These are phyloP conservation scores for Clarireedia monteithiana DNA, from an alignment of 2,329 filamentous ascomycete genomes.

Conservation along the genomic window DNA sequence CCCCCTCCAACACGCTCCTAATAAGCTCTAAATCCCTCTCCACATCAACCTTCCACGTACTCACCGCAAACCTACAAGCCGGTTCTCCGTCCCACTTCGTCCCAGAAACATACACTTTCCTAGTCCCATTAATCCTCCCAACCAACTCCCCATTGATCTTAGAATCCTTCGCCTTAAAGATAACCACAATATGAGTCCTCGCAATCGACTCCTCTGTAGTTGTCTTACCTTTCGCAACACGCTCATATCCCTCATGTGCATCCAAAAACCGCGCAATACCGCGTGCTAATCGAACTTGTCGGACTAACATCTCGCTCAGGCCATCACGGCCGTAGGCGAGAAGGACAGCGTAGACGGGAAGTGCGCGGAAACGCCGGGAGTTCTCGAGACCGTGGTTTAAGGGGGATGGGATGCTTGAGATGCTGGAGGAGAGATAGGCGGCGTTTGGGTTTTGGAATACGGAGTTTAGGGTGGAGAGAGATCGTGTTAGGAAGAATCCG, in stretches of 20 bases:
- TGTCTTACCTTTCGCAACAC: slow-evolving; percentile 45
- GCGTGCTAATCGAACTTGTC: slow-evolving; percentile 66
- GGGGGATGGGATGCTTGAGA: slow-evolving; percentile 59
- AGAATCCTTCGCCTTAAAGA: slow-evolving; percentile 67
- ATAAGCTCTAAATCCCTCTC: slow-evolving; percentile 61
- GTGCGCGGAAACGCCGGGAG: slow-evolving; percentile 78
- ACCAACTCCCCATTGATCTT: slow-evolving; percentile 59
- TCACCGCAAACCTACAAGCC: slow-evolving; percentile 77
- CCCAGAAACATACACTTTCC: slow-evolving; percentile 74
- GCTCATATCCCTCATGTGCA: slow-evolving; percentile 53
- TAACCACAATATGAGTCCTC: slow-evolving; percentile 51
- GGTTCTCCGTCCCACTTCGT: slow-evolving; percentile 67
- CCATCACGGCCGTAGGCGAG: slow-evolving; percentile 65
- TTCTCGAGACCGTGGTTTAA: slow-evolving; percentile 86
- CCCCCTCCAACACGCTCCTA: slow-evolving; percentile 45
- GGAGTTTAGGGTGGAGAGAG: slow-evolving; percentile 46
- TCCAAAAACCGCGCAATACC: slow-evolving; percentile 56
- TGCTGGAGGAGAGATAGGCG: slow-evolving; percentile 57
- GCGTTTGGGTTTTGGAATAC: slow-evolving; percentile 83
- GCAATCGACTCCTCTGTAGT: slow-evolving; percentile 33
- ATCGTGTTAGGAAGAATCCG: slow-evolving; percentile 76
- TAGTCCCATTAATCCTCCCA: slow-evolving; percentile 61
- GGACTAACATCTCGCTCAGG: slow-evolving; percentile 59
- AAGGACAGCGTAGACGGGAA: slow-evolving; percentile 82
- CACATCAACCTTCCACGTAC: slow-evolving; percentile 73